phyloP scores from a whole-genome alignment of 108 stramenopile species.

The Seminavis robusta region DNA sequence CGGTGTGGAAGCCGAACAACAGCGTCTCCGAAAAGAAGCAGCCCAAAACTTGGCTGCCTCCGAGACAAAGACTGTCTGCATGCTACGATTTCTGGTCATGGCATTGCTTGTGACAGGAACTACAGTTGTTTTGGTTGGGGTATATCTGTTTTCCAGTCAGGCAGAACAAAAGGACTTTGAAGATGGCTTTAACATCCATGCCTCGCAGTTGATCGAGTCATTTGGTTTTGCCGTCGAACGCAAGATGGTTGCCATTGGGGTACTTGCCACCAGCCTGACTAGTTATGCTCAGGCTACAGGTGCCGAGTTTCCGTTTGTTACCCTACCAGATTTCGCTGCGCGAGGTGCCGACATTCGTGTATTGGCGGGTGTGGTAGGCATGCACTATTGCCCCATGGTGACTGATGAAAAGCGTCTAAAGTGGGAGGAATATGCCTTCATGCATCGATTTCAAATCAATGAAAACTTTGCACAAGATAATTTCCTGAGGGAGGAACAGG shows the following conservation, averaged over 20 bases:
- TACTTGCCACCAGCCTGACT: background rate
- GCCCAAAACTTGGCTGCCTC: background rate
- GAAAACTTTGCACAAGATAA: background rate
- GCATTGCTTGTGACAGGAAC: background rate
- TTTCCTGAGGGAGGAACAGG: background rate
- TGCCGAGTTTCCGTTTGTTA: slow-evolving; percentile 7
- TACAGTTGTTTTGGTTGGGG: background rate
- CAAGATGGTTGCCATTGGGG: background rate
- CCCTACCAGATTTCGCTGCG: slow-evolving; percentile 4
- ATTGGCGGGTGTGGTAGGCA: background rate
- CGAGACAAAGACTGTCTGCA: background rate
- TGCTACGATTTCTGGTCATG: background rate
- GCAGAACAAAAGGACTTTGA: background rate
- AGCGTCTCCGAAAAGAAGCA: too few relatives aligned
- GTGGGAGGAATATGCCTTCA: slow-evolving; percentile 9
- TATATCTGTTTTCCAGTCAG: background rate
- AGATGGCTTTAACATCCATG: background rate
- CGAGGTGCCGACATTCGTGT: slow-evolving; percentile 2
- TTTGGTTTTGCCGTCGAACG: background rate
- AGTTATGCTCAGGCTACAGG: background rate
- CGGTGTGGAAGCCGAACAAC: too few relatives aligned
- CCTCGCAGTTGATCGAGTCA: background rate
- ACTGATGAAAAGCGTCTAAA: slow-evolving; percentile 1
- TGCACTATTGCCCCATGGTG: slow-evolving; percentile 5
- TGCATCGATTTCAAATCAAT: background rate